Evolutionary conservation across 352 stramenopile species (phyloP).

Genomic region (Phytophthora palmivora): DNA sequence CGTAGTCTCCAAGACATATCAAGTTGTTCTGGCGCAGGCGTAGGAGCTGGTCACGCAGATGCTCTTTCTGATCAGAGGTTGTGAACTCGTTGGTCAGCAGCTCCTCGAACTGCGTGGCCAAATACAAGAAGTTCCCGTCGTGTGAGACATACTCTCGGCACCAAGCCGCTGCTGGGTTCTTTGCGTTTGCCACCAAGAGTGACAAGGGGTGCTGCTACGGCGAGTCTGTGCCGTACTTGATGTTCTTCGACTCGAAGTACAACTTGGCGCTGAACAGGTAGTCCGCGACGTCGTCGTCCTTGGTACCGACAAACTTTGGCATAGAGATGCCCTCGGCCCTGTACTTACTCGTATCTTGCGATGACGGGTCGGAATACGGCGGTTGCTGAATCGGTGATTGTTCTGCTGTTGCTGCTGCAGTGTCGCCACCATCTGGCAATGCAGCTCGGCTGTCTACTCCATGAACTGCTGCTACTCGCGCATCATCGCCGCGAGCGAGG

Average conservation of each 20-base stretch:
- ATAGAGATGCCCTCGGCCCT: slow-evolving; percentile 12
- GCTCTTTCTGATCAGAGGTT: slow-evolving; percentile 7
- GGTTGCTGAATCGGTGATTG: neutral
- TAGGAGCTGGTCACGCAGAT: slow-evolving; percentile 10
- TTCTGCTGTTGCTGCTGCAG: slow-evolving; percentile 17
- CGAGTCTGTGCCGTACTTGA: neutral
- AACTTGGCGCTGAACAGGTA: slow-evolving; percentile 20
- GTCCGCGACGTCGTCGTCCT: slow-evolving; percentile 18
- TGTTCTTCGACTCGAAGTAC: slow-evolving; percentile 24
- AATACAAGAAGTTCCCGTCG: too few relatives aligned
- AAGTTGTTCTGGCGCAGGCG: slow-evolving; percentile 9
- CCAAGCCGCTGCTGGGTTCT: neutral
- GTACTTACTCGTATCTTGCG: neutral
- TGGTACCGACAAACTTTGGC: slow-evolving; percentile 14
- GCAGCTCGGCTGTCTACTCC: slow-evolving; percentile 9
- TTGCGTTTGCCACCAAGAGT: slow-evolving; percentile 7
- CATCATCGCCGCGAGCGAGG: too few relatives aligned
- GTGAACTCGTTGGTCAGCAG: slow-evolving; percentile 12
- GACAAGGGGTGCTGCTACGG: slow-evolving; percentile 10
- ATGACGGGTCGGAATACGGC: neutral
- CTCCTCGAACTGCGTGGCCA: slow-evolving; percentile 12
- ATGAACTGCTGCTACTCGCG: slow-evolving; percentile 19
- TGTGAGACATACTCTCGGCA: too few relatives aligned
- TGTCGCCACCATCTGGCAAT: slow-evolving; percentile 10
- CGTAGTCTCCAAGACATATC: slow-evolving; percentile 13